Evolutionary conservation across 345 rosid genomes (phyloP).

Genomic region (Linum tenue): DNA sequence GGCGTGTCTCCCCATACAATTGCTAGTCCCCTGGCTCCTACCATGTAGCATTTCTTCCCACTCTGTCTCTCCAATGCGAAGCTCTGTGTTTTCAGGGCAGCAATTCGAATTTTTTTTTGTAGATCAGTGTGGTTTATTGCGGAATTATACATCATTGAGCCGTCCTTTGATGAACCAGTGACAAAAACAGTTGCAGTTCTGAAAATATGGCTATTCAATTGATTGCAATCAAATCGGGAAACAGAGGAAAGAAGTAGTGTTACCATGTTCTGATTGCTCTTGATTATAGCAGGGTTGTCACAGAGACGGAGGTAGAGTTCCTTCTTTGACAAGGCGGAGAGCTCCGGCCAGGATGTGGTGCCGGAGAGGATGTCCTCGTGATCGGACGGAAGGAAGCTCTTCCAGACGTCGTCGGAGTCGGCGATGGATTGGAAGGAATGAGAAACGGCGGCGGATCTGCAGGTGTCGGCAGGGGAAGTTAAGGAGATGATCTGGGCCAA

Average conservation of each 20-base stretch:
- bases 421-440: constrained; percentile 3
- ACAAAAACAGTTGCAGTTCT: too few relatives aligned
- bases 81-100: background rate
- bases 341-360: background rate
- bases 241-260: background rate
- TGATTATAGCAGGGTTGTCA: constrained; percentile 6
- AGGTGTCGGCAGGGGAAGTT: constrained; percentile 6
- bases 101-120: background rate
- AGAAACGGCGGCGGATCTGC: constrained; percentile 7
- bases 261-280: constrained; percentile 2
- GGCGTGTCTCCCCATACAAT: background rate
- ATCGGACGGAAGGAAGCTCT: constrained; percentile 3
- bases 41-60: constrained; percentile 16
- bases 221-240: background rate
- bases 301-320: background rate
- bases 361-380: background rate
- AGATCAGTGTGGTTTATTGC: background rate
- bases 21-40: constrained; percentile 10
- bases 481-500: constrained; percentile 3
- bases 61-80: constrained; percentile 5
- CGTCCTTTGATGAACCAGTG: background rate
- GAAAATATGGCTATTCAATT: background rate
- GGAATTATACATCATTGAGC: background rate
- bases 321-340: background rate
- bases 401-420: constrained; percentile 14